These are phyloP conservation scores for Fusarium setosum DNA, from an alignment of 2,329 filamentous ascomycete genomes.

Conservation along the genomic window DNA sequence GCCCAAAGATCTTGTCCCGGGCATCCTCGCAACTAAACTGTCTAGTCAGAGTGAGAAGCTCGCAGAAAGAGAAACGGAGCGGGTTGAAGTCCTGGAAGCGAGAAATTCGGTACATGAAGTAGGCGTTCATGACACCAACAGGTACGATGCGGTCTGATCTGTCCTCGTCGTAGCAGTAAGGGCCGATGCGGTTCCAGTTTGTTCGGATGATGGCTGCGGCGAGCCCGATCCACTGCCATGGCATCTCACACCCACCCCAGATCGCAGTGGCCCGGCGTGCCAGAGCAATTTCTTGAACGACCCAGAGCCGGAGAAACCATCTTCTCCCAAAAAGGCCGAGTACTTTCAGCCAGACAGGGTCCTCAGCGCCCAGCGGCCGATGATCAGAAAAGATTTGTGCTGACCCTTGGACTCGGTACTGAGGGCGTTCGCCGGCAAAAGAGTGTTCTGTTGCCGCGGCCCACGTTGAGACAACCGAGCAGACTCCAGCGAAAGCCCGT, in stretches of 20 bases:
- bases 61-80: neutral
- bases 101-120: neutral
- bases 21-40: neutral
- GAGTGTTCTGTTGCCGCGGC: neutral
- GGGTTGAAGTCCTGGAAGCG: neutral
- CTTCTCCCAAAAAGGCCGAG: neutral
- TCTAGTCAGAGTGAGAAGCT: neutral
- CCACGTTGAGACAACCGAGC: neutral
- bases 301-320: neutral
- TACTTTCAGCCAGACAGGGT: neutral
- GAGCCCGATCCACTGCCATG: neutral
- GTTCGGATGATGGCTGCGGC: neutral
- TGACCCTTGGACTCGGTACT: neutral
- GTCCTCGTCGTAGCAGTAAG: neutral
- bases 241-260: neutral
- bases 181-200: neutral
- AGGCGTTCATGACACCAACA: neutral
- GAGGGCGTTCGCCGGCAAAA: neutral
- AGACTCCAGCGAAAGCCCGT: neutral
- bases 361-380: neutral
- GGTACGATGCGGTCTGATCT: neutral
- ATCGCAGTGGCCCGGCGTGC: neutral
- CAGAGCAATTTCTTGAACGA: neutral
- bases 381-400: neutral
- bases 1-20: neutral